Percentiles rank a stretch among this genome's conserved stretches.
Evolutionary conservation across 257 asterid genomes (phyloP).

Genomic region (Penstemon newberryi): DNA sequence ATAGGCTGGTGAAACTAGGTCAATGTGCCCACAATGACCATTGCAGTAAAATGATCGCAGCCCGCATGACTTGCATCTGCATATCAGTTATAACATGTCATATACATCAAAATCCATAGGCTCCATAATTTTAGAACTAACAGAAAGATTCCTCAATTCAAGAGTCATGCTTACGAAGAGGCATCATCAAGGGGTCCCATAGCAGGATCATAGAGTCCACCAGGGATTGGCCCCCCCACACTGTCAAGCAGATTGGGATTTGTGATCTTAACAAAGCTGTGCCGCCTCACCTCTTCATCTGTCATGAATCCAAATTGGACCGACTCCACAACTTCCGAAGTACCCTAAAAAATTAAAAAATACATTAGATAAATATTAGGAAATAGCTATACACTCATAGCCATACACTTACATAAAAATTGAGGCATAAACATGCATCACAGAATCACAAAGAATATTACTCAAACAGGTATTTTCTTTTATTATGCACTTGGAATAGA

Average conservation of each 20-base stretch:
- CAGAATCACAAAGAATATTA: background rate
- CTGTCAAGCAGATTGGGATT: constrained; percentile 60
- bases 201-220: constrained; percentile 80
- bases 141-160: background rate
- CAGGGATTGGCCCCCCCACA: constrained; percentile 50
- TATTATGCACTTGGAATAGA: too few species aligned
- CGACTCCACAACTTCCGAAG: constrained; percentile 57
- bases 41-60: constrained; percentile 49
- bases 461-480: too few species aligned
- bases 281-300: constrained; percentile 64
- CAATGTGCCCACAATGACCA: constrained; percentile 94
- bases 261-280: constrained; percentile 57
- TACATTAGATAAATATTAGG: background rate
- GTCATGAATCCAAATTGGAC: constrained; percentile 73
- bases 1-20: constrained; percentile 70
- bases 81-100: constrained; percentile 7
- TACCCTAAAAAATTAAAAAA: constrained; percentile 27
- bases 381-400: background rate
- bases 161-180: constrained; percentile 46
- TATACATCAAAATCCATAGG: constrained; percentile 13
- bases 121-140: background rate
- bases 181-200: constrained; percentile 64
- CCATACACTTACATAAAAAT: background rate
- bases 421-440: background rate
- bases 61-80: constrained; percentile 90